A percentile compares a stretch with the other conserved stretches of the same genome.
Conservation (phyloP, 257 asterid genomes). For the Agastache rugosa region DNA sequence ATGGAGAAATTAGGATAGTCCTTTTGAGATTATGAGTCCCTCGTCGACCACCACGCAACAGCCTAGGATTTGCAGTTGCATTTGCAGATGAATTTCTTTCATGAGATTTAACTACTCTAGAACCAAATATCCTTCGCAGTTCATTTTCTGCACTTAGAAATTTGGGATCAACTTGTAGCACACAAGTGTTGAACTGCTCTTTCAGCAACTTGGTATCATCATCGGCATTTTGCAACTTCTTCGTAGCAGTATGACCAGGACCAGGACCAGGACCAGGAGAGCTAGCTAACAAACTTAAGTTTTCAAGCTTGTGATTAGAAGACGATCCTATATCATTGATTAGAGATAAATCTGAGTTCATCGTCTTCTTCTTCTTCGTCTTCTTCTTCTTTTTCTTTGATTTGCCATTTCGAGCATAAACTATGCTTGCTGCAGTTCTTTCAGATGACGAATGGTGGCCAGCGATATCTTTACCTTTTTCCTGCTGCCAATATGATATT, state of each 20-base stretch:
- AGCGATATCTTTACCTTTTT: conserved; percentile 39
- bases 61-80: conserved; percentile 65
- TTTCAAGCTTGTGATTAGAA: conserved; percentile 49
- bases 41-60: conserved; percentile 69
- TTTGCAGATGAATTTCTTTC: conserved; percentile 65
- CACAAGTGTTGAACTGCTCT: conserved; percentile 49
- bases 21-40: conserved; percentile 72
- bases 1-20: conserved; percentile 80
- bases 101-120: conserved; percentile 78
- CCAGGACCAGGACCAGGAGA: conserved; percentile 52
- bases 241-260: conserved; percentile 39
- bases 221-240: conserved; percentile 42
- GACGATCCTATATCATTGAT: conserved; percentile 39
- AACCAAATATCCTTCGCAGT: conserved; percentile 90
- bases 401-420: conserved; percentile 46
- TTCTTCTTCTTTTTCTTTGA: conserved; percentile 63
- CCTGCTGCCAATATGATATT: conserved; percentile 49
- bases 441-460: conserved; percentile 39
- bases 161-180: conserved; percentile 80
- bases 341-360: conserved; percentile 45
- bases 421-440: conserved; percentile 41
- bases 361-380: conserved; percentile 50
- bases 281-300: conserved; percentile 53
- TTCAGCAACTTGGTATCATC: conserved; percentile 41
- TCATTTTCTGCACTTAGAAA: conserved; percentile 90